Evolutionary conservation across 2,329 filamentous ascomycete species (phyloP).

Genomic region (Clonostachys chloroleuca): DNA sequence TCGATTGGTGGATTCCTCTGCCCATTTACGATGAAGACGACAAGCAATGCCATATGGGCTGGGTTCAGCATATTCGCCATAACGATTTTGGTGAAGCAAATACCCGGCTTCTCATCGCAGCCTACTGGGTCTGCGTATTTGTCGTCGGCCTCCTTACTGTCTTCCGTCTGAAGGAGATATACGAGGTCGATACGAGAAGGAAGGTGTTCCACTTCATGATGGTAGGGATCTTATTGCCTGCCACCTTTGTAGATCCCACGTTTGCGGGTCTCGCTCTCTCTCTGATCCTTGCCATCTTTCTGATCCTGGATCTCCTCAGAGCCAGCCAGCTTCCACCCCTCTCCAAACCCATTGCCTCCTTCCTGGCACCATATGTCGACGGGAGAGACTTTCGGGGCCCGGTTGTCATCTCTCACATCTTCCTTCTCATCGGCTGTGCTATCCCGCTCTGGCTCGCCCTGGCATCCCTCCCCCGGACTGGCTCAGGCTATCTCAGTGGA

Average conservation of each 20-base stretch:
- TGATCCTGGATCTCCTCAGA: constrained; percentile 83
- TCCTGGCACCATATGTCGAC: constrained; percentile 91
- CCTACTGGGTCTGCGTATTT: constrained; percentile 71
- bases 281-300: constrained; percentile 76
- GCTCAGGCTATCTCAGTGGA: constrained; percentile 51
- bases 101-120: constrained; percentile 70
- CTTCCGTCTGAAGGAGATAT: constrained; percentile 67
- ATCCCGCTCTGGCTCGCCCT: constrained; percentile 90
- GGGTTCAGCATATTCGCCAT: constrained; percentile 62
- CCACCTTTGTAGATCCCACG: constrained; percentile 79
- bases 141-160: constrained; percentile 69
- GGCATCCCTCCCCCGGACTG: constrained; percentile 59
- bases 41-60: constrained; percentile 41
- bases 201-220: constrained; percentile 99
- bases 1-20: constrained; percentile 73
- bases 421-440: constrained; percentile 89
- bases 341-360: constrained; percentile 78
- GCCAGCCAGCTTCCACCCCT: constrained; percentile 89
- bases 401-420: constrained; percentile 94
- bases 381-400: constrained; percentile 89
- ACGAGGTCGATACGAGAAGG: constrained; percentile 90
- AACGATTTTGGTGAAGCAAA: constrained; percentile 69
- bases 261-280: constrained; percentile 78
- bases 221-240: constrained; percentile 90
- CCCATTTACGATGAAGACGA: constrained; percentile 21